These are phyloP conservation scores for Coleophoma cylindrospora DNA, from an alignment of 2,329 filamentous ascomycete species.

Conservation along the genomic window DNA sequence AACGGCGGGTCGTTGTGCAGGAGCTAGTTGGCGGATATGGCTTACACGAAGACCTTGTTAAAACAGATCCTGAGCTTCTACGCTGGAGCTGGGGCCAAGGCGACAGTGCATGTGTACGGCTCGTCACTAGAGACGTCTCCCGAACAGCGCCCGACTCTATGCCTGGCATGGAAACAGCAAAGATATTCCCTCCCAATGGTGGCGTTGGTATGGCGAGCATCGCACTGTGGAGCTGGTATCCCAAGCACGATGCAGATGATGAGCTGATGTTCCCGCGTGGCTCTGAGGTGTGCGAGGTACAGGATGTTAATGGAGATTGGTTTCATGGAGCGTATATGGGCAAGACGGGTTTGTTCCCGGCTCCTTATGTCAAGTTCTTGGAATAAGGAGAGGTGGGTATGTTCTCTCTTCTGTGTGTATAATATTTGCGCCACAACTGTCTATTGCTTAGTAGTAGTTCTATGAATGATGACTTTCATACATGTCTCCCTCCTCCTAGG, in stretches of 20 bases:
- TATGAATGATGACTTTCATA: too few species aligned
- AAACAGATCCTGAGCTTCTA: slow-evolving; percentile 32
- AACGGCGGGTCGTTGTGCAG: slow-evolving; percentile 60
- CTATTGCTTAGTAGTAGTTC: too few species aligned
- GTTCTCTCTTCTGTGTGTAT: too few species aligned
- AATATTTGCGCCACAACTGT: too few species aligned
- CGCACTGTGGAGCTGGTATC: slow-evolving; percentile 77
- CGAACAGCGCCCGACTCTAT: slow-evolving; percentile 29
- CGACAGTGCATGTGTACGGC: slow-evolving; percentile 34
- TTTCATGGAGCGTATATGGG: slow-evolving; percentile 84
- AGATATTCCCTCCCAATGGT: slow-evolving; percentile 66
- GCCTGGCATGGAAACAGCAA: slow-evolving; percentile 15
- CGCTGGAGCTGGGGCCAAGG: slow-evolving; percentile 47
- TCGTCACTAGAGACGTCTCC: slow-evolving; percentile 47
- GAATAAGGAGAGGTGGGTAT: not conserved
- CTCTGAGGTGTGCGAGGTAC: slow-evolving; percentile 76
- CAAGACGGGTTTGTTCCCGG: slow-evolving; percentile 72
- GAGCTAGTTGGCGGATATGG: slow-evolving; percentile 75
- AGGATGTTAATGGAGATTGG: slow-evolving; percentile 90
- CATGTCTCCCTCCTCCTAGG: too few species aligned
- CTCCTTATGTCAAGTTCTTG: slow-evolving; percentile 62
- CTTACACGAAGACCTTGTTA: slow-evolving; percentile 51
- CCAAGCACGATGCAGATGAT: slow-evolving; percentile 54
- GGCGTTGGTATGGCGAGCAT: slow-evolving; percentile 60
- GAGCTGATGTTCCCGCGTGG: slow-evolving; percentile 81